Evolutionary conservation across 75 land plant genomes (phyloP), one percentile per base, ranked within the genome.

Genomic region (Pseudotsuga menziesii): DNA sequence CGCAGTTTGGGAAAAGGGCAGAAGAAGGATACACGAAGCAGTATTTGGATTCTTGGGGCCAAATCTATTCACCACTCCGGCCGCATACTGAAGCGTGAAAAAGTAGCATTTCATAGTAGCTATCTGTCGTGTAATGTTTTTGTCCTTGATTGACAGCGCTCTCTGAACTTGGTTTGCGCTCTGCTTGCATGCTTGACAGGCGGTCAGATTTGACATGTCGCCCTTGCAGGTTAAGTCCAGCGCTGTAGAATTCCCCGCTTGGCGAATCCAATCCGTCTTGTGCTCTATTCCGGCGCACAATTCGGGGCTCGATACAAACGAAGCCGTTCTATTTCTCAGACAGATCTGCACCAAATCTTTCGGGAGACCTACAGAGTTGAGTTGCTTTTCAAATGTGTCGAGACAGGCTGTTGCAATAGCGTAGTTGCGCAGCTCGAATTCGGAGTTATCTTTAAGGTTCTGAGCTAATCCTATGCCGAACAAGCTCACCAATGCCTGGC

Each of bases 1-100:
- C 39, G 23, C 9, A 12, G 25, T 32, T 20, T 41, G 23, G 6
- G 4, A 55, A 44, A 26, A 39, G 17, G 27, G 13, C 32, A 17
- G 35, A 35, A 74, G 81, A 2, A 83, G 61, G 41, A 83, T 17
- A 59, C 84, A 83, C 26, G 15, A 13, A 23, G 81, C 81, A 56
- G 81, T 79, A 9, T 26, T 59, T 4, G 71, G 64, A 17, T 69
- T 70, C 66, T 56, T 57, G 13, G 84, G 84, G 16, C 84, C 84
- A 22, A 52, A 56, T 4, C n/a, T 60, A 32, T 83, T 83, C 0
- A 78, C 74, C 57, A 83, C 81, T 9, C 78, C 80, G 1, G 81
- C 84, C 17, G 81, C 84, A 79, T 83, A 83, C 61, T 79, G 63
- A 71, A 67, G 27, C 20, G 64, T 74, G 39, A 76, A 79, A 58